phyloP scores from a whole-genome alignment of 305 asterid species.

The Euphrasia arctica region DNA sequence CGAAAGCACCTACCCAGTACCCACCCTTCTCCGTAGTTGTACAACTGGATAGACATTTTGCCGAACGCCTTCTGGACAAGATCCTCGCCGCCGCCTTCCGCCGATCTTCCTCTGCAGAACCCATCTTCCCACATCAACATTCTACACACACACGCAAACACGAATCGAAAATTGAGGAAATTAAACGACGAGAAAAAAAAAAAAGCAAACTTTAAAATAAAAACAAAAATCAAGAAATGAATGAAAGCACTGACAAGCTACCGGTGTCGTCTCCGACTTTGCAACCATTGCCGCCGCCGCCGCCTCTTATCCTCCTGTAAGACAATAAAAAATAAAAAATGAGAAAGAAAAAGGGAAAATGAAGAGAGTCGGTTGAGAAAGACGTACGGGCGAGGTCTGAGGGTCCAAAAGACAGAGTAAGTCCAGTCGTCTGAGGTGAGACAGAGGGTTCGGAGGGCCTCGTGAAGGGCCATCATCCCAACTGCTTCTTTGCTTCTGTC shows the following conservation, averaged over 20 bases:
- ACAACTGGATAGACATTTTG: conserved; percentile 98
- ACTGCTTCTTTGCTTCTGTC: conserved; percentile 99
- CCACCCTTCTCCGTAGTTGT: conserved; percentile 99
- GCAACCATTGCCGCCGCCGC: conserved; percentile 69
- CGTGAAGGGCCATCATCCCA: conserved; percentile 99
- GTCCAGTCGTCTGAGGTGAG: conserved; percentile 98
- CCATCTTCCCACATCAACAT: conserved; percentile 99
- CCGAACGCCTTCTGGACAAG: conserved; percentile 95
- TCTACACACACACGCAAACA: conserved; percentile 38
- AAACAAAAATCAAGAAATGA: not conserved
- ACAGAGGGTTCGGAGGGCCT: conserved; percentile 95
- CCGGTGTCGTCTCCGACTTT: conserved; percentile 98
- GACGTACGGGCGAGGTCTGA: conserved; percentile 98
- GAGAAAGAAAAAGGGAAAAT: not conserved
- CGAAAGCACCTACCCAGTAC: conserved; percentile 98
- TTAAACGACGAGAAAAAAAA: conserved; percentile 11
- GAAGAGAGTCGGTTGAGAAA: not conserved
- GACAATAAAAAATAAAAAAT: not conserved
- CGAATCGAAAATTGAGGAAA: not conserved
- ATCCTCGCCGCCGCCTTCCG: conserved; percentile 62
- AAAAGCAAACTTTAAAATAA: not conserved
- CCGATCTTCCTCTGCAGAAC: conserved; percentile 78
- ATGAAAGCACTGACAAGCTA: conserved; percentile 72
- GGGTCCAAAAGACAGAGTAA: conserved; percentile 99
- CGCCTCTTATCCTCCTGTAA: conserved; percentile 85